A percentile compares a stretch with the other conserved stretches of the same genome.
Evolutionary conservation across 306 rosid species (phyloP).

Genomic region (Morella rubra): DNA sequence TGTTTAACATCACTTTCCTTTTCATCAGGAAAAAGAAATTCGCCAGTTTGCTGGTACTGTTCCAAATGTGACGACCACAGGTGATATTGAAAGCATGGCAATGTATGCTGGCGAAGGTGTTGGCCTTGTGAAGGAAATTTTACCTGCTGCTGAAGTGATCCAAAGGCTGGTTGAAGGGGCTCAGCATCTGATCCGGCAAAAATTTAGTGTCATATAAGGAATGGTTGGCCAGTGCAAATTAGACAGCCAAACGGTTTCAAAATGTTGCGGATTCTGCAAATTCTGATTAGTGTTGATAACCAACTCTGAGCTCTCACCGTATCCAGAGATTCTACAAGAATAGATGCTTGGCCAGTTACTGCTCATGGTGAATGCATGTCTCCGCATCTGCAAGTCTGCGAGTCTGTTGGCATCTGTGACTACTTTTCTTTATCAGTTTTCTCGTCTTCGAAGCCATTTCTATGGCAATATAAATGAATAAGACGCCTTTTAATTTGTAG

Average conservation of each 20-base stretch:
- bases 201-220: conserved; percentile 24
- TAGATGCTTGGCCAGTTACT: neutral
- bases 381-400: neutral
- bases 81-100: conserved; percentile 81
- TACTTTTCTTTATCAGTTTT: neutral
- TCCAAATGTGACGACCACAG: conserved; percentile 60
- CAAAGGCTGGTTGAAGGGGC: conserved; percentile 73
- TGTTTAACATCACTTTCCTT: conserved; percentile 8
- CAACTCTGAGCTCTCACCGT: neutral
- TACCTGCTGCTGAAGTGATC: conserved; percentile 70
- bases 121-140: conserved; percentile 66
- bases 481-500: no score
- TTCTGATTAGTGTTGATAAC: neutral
- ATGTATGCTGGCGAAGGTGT: conserved; percentile 85
- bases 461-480: no score
- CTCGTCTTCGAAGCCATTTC: neutral
- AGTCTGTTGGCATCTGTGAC: neutral
- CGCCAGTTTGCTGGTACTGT: conserved; percentile 61
- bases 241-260: neutral
- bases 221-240: neutral
- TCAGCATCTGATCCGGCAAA: conserved; percentile 48
- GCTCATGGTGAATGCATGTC: neutral
- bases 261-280: neutral
- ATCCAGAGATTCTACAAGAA: neutral
- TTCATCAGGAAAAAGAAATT: conserved; percentile 57